Percentiles rank a stretch among this genome's conserved stretches.
Conservation (phyloP, 345 rosid genomes). For the Murraya paniculata region DNA sequence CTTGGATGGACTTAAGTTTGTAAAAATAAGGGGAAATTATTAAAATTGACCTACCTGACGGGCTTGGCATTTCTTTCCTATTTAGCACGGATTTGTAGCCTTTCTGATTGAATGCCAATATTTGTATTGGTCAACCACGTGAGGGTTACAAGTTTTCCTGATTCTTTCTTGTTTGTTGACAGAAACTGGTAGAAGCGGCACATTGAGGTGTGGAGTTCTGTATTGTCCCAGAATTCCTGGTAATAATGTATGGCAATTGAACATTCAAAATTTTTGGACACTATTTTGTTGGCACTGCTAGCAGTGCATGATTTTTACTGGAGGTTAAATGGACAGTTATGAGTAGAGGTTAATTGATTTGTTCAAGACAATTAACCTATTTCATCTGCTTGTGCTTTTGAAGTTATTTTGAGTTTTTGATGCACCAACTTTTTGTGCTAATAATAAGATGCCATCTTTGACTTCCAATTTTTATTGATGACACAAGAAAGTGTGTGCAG, state of each 20-base stretch:
- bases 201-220: conserved; percentile 30
- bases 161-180: conserved; percentile 22
- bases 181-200: conserved; percentile 41
- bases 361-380: conserved; percentile 7
- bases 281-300: conserved; percentile 18
- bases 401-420: neutral
- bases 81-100: neutral
- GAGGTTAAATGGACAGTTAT: conserved; percentile 12
- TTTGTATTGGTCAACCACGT: neutral
- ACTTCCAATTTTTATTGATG: neutral
- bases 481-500: neutral
- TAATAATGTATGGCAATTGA: conserved; percentile 18
- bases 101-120: neutral
- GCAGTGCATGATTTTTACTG: conserved; percentile 11
- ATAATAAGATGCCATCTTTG: conserved; percentile 11
- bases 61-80: neutral
- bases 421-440: neutral
- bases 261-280: neutral
- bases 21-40: neutral
- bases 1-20: neutral
- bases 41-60: neutral
- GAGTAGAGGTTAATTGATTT: conserved; percentile 11
- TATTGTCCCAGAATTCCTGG: conserved; percentile 13
- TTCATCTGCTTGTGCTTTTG: neutral
- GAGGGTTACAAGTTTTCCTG: conserved; percentile 13